Evolutionary conservation across 2,329 filamentous ascomycete species (phyloP), one percentile per base, ranked within the genome.

Genomic region (Huntiella abstrusa): DNA sequence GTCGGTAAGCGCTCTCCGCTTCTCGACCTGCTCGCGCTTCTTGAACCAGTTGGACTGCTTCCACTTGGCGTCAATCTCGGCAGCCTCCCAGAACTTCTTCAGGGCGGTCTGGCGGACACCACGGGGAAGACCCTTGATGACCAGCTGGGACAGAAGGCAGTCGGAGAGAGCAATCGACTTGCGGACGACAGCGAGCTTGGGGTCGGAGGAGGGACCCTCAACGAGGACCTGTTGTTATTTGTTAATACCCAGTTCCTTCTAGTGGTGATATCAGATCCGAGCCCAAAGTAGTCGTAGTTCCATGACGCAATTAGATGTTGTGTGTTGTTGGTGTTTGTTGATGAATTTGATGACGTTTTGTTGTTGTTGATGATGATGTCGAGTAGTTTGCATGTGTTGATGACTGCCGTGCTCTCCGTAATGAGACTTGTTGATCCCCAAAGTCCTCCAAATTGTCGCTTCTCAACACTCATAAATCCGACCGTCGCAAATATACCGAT

Each of bases 61-160:
- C 83, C 86, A 96, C 75, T 92, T 92, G 65, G 75, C 67, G 65
- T 98, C 91, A 62, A 98, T 85, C 64, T 84, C 82, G 59, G 77
- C 71, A 71, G 85, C 81, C 68, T 86, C 82, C 91, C 91, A 98
- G 60, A 77, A 71, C 69, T 82, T 82, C 75, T 83, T 82, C 57
- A 98, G 76, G 60, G 78, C 68, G 59, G 80, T 80, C 58, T 79
- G 80, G 65, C 91, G 86, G 62, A 83, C 76, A 60, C 76, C 83
- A 59, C 86, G 84, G 65, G 85, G 80, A 54, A 96, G 77, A 64
- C 82, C 83, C 64, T 80, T 72, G 62, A 98, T 80, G 62, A 83
- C 76, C 66, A 96, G 80, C 56, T 80, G 80, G 60, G 91, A 93
- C 64, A 98, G 82, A 59, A 92, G 84, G 59, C 83, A 71, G 63